Conservation (phyloP, 2,329 filamentous ascomycete genomes). For the Fusarium neocosmosporiellum region DNA sequence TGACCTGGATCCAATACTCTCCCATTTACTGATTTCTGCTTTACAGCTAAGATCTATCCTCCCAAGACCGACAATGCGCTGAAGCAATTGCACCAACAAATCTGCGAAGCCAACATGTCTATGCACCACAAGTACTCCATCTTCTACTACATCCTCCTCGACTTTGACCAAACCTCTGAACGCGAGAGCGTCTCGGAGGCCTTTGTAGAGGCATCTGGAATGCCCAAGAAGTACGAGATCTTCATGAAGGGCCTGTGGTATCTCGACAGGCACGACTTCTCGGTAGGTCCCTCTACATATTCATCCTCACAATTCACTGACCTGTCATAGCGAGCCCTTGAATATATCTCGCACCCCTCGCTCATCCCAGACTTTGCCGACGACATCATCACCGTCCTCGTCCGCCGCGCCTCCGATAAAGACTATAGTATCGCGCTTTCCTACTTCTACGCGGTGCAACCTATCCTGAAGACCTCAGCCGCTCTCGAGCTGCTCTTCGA, state of each 20-base stretch:
- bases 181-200: slow-evolving; percentile 61
- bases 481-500: slow-evolving; percentile 76
- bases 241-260: slow-evolving; percentile 87
- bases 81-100: slow-evolving; percentile 75
- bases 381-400: slow-evolving; percentile 79
- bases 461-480: slow-evolving; percentile 72
- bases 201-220: slow-evolving; percentile 72
- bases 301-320: not conserved
- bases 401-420: slow-evolving; percentile 67
- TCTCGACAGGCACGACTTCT: slow-evolving; percentile 78
- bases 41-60: slow-evolving; percentile 75
- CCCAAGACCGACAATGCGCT: slow-evolving; percentile 76
- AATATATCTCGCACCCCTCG: slow-evolving; percentile 82
- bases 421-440: slow-evolving; percentile 77
- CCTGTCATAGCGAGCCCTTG: slow-evolving; percentile 68
- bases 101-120: slow-evolving; percentile 72
- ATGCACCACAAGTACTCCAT: slow-evolving; percentile 84
- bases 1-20: no score
- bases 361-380: slow-evolving; percentile 85
- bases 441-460: slow-evolving; percentile 82
- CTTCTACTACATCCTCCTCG: slow-evolving; percentile 85
- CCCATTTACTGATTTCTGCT: not conserved
- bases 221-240: slow-evolving; percentile 81
- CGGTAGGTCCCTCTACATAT: slow-evolving; percentile 53
- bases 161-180: slow-evolving; percentile 69